Conservation (phyloP, 371 early-diverging fungal genomes). For the Circinella umbellata region DNA sequence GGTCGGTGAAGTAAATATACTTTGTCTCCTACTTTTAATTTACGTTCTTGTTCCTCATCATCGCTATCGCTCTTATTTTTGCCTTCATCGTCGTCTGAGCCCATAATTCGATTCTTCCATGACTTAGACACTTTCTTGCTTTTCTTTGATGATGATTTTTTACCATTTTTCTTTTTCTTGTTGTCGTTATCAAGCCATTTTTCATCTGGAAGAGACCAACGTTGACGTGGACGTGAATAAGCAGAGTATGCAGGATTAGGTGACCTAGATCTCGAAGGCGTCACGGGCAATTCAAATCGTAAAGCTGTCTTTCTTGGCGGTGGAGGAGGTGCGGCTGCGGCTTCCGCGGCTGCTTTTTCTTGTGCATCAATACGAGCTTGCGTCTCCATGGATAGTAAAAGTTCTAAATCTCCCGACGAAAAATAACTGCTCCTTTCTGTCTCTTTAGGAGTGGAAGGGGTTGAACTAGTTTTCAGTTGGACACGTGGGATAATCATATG, state of each 20-base stretch:
- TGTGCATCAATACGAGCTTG: slow-evolving; percentile 40
- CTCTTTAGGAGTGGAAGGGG: slow-evolving; percentile 9
- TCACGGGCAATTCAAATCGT: slow-evolving; percentile 35
- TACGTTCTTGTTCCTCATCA: neutral
- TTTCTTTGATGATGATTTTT: neutral
- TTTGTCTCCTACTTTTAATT: slow-evolving; percentile 24
- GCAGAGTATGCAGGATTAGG: slow-evolving; percentile 11
- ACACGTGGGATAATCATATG: neutral
- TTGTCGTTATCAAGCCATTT: slow-evolving; percentile 10
- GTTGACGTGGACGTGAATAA: slow-evolving; percentile 17
- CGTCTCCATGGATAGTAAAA: slow-evolving; percentile 37
- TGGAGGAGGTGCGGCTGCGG: slow-evolving; percentile 16
- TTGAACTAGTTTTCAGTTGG: neutral
- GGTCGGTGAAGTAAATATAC: slow-evolving; percentile 40
- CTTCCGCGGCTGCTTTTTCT: slow-evolving; percentile 14
- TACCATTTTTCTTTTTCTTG: slow-evolving; percentile 13
- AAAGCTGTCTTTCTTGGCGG: slow-evolving; percentile 16
- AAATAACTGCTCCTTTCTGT: neutral
- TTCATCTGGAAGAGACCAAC: slow-evolving; percentile 24
- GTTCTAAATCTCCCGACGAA: slow-evolving; percentile 29
- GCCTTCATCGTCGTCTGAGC: slow-evolving; percentile 13
- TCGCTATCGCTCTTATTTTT: neutral
- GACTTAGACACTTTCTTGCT: slow-evolving; percentile 9
- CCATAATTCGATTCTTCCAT: slow-evolving; percentile 15
- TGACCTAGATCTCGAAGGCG: slow-evolving; percentile 19